Evolutionary conservation across 306 rosid species (phyloP).

Genomic region (Cucurbita argyrosperma): DNA sequence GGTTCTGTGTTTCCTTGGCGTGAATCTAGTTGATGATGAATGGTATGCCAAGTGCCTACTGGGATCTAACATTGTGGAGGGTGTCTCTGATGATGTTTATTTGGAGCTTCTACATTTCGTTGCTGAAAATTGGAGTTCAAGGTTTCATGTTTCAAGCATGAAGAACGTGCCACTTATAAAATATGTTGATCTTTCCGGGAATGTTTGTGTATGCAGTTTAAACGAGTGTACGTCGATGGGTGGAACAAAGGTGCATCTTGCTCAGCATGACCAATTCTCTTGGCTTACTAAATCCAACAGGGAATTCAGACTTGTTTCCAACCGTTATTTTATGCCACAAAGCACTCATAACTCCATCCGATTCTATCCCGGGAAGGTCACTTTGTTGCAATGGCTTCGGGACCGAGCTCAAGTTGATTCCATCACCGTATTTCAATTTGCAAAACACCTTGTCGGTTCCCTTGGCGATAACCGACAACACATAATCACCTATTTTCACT

Average conservation of each 20-base stretch:
- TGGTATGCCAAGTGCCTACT: slow-evolving; percentile 69
- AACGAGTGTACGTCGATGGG: neutral
- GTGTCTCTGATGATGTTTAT: slow-evolving; percentile 38
- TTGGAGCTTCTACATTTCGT: slow-evolving; percentile 35
- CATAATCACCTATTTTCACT: slow-evolving; percentile 33
- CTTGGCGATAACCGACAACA: slow-evolving; percentile 2
- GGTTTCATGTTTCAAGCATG: slow-evolving; percentile 17
- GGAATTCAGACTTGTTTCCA: slow-evolving; percentile 17
- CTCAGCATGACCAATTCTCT: slow-evolving; percentile 5
- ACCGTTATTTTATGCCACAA: slow-evolving; percentile 35
- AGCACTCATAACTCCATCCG: slow-evolving; percentile 32
- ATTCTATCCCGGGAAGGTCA: neutral
- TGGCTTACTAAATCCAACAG: slow-evolving; percentile 48
- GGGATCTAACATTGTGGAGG: slow-evolving; percentile 34
- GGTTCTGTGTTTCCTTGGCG: slow-evolving; percentile 33
- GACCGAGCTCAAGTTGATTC: slow-evolving; percentile 5
- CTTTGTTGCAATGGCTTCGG: slow-evolving; percentile 31
- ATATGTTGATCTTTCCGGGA: slow-evolving; percentile 25
- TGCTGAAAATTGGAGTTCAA: slow-evolving; percentile 24
- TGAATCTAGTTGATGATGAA: slow-evolving; percentile 23
- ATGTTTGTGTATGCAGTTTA: slow-evolving; percentile 22
- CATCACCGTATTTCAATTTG: slow-evolving; percentile 15
- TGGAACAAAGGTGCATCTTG: slow-evolving; percentile 12
- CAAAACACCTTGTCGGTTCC: slow-evolving; percentile 8
- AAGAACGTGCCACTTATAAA: slow-evolving; percentile 27